Base-by-base conservation (phyloP, 208 protist species). In the Endotrypanum monterogeii region DNA sequence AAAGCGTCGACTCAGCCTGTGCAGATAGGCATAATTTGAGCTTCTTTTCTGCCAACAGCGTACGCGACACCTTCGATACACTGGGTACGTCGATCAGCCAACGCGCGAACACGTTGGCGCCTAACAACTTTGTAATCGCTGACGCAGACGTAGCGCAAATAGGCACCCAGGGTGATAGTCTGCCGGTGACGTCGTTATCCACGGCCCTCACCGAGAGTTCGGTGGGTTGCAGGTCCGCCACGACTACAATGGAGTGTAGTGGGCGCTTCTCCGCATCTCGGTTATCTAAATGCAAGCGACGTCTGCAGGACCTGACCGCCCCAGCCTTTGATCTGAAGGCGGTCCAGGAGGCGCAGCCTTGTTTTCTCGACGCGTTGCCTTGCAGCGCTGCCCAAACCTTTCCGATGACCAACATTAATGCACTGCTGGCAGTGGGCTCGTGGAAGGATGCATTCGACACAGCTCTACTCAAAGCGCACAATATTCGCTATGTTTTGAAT, bases 401-500 rank as follows among this genome's bases (percentile, higher is more conserved):
- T 63, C 88, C 87, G 2, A 88, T 96, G 20, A 93, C 76, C 79
- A 61, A 86, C 51, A 92, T 97, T 63, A 89, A 67, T 23, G 61
- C 81, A 20, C 80, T 80, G 57, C 62, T 97, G 11, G 94, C 73
- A 41, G 78, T 97, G 41, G 93, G 93, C 35, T 86, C 86, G 32
- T 94, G 89, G 88, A 83, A 83, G 65, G 93, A 97, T 73, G 89
- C 90, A 7, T 57, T 75, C 0, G 72, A 92, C 77, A 83, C 75
- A 48, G 72, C 84, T 8, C 70, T 90, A 60, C 82, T 97, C 37
- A 63, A 67, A 14, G 35, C 58, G 16, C 67, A 87, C 30, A 52
- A 69, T 67, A 94, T 97, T 61, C 81, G 79, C 54, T 91, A 94
- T 76, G 83, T 95, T 20, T 74, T 97, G 46, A 97, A 95, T 78